phyloP scores from a whole-genome alignment of 2,329 filamentous ascomycete species.

The Talaromyces sp. region DNA sequence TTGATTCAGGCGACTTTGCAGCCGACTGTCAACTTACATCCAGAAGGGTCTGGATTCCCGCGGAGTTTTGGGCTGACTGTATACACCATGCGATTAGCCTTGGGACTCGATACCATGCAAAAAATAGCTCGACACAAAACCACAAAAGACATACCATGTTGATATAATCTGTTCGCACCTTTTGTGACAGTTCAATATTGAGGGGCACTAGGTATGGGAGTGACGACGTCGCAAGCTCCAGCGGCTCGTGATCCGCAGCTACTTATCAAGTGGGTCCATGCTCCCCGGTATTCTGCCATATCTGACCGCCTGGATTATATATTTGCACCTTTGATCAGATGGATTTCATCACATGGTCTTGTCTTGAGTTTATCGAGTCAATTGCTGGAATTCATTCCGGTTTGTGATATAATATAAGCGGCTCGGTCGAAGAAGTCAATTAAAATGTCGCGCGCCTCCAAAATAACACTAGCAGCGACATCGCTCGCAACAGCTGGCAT shows the following conservation, averaged over 20 bases:
- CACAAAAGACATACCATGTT: constrained; percentile 15
- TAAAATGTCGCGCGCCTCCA: constrained; percentile 84
- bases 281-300: constrained; percentile 1
- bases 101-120: background rate
- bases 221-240: constrained; percentile 3
- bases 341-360: background rate
- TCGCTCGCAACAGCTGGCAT: constrained; percentile 73
- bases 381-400: background rate
- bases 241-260: constrained; percentile 3
- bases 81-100: constrained; percentile 8
- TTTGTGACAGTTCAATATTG: background rate
- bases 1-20: background rate
- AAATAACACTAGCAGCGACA: constrained; percentile 77
- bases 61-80: constrained; percentile 96
- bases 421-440: background rate
- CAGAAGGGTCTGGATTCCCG: constrained; percentile 96
- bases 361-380: background rate
- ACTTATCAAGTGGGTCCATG: constrained; percentile 2
- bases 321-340: background rate
- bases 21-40: constrained; percentile 66
- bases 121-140: too few species aligned
- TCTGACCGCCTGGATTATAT: constrained; percentile 4
- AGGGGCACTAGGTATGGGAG: constrained; percentile 14
- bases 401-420: too few species aligned
- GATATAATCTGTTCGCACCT: background rate